Percentiles rank a stretch among this genome's conserved stretches.
phyloP scores from a whole-genome alignment of 345 rosid species.

The Carallia brachiata region DNA sequence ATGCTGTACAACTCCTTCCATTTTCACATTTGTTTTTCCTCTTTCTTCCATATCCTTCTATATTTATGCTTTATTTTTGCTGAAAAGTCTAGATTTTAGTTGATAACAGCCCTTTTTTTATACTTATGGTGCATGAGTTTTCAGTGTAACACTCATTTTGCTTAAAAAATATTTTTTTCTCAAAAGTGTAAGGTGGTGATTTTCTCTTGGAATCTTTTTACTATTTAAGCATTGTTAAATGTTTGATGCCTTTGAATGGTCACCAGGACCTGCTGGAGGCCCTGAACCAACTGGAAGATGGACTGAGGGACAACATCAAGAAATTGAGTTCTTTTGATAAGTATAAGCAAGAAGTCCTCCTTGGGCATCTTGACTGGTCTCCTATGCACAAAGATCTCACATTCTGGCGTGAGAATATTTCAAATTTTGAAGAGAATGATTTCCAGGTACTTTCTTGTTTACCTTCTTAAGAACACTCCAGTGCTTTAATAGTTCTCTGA shows the following conservation, averaged over 20 bases:
- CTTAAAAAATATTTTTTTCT: no score
- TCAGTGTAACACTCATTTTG: no score
- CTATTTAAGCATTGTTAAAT: neutral
- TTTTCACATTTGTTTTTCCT: no score
- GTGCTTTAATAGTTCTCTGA: neutral
- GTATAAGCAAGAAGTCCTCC: slow-evolving; percentile 95
- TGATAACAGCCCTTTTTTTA: no score
- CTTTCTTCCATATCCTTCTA: no score
- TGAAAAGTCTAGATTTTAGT: no score
- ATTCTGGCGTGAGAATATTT: slow-evolving; percentile 93
- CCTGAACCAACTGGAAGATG: slow-evolving; percentile 79
- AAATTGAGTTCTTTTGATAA: slow-evolving; percentile 91
- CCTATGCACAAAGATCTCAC: slow-evolving; percentile 92
- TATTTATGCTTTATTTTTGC: no score
- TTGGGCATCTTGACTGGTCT: slow-evolving; percentile 96
- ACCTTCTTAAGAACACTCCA: neutral
- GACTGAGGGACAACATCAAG: slow-evolving; percentile 74
- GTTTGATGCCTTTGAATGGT: slow-evolving; percentile 14
- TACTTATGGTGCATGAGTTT: no score
- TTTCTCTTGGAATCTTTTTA: no score
- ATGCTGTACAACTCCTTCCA: no score
- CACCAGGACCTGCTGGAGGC: slow-evolving; percentile 82
- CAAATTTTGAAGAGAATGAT: slow-evolving; percentile 82
- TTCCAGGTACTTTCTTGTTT: slow-evolving; percentile 61
- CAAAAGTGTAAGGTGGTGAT: no score